A percentile compares a stretch with the other conserved stretches of the same genome.
Evolutionary conservation across 2,329 filamentous ascomycete species (phyloP).

Genomic region (Chaetomiaceae sp.): DNA sequence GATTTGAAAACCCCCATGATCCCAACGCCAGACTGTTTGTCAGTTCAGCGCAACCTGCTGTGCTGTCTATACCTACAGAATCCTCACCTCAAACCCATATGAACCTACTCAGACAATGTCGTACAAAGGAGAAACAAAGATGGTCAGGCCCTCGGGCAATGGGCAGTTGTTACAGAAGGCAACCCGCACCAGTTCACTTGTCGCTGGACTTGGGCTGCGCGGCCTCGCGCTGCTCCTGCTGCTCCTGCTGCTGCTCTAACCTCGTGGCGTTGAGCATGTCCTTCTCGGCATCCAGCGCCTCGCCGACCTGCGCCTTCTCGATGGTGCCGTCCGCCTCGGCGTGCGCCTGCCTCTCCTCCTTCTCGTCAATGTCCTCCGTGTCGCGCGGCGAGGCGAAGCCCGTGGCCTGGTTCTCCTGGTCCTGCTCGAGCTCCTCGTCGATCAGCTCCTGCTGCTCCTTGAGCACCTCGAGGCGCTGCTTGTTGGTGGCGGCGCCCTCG

Average conservation of each 20-base stretch:
- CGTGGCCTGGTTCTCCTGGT: conserved; percentile 70
- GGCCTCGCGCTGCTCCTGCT: conserved; percentile 31
- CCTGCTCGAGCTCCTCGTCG: conserved; percentile 92
- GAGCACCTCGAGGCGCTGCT: conserved; percentile 94
- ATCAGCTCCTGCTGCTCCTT: conserved; percentile 99
- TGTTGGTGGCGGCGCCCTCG: conserved; percentile 96
- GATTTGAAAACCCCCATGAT: neutral
- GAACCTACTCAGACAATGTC: neutral
- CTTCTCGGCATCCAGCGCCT: conserved; percentile 52
- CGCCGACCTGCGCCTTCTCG: conserved; percentile 45
- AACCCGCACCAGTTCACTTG: conserved; percentile 3
- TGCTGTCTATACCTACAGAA: conserved; percentile 7
- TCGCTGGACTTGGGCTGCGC: conserved; percentile 10
- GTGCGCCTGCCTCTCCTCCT: conserved; percentile 63
- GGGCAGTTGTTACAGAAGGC: conserved; percentile 3
- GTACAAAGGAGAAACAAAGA: conserved; percentile 9
- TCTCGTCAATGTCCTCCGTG: conserved; percentile 89
- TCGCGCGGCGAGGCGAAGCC: conserved; percentile 76
- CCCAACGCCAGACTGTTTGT: conserved; percentile 8
- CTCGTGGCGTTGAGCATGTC: conserved; percentile 44
- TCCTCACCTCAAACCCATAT: neutral
- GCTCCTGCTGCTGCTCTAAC: conserved; percentile 39
- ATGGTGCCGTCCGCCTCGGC: conserved; percentile 44
- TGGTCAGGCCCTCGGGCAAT: neutral
- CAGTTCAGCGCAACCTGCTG: neutral